A percentile compares a stretch with the other conserved stretches of the same genome.
Evolutionary conservation across 176 grass and related monocot species (phyloP).

Genomic region (Aegilops umbellulata): DNA sequence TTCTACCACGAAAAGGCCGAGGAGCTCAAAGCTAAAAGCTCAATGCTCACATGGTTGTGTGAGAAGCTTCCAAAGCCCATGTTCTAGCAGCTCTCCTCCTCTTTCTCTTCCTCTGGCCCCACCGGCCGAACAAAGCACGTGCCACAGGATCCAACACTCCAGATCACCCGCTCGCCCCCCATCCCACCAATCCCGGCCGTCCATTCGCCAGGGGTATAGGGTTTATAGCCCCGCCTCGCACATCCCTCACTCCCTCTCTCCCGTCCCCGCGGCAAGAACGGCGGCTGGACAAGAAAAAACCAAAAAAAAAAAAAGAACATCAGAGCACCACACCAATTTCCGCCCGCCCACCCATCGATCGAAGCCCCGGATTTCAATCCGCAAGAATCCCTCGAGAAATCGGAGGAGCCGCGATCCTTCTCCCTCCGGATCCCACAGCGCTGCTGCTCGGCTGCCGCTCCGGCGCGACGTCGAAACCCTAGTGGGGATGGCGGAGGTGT

Average conservation of each 20-base stretch:
- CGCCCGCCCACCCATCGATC: constrained; percentile 12
- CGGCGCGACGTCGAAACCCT: constrained; percentile 25
- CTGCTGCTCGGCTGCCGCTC: not conserved
- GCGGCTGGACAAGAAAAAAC: constrained; percentile 28
- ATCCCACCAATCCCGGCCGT: not conserved
- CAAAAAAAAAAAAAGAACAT: not conserved
- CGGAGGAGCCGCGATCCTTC: not conserved
- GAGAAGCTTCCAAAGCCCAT: not conserved
- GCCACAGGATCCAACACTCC: not conserved
- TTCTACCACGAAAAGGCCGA: too few species aligned
- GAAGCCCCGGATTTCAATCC: constrained; percentile 16
- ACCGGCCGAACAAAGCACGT: not conserved
- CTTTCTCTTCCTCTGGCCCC: not conserved
- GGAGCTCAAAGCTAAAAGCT: too few species aligned
- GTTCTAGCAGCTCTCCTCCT: not conserved
- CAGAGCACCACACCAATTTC: constrained; percentile 16
- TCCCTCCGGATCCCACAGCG: not conserved
- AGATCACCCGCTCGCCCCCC: not conserved
- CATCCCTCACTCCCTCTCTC: constrained; percentile 10
- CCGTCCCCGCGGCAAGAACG: constrained; percentile 34
- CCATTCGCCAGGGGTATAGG: constrained; percentile 40
- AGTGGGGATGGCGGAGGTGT: constrained; percentile 34
- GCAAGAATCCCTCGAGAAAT: not conserved
- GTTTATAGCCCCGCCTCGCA: constrained; percentile 36
- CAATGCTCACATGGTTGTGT: too few species aligned